Conservation (phyloP, 768 basidiomycete species). For the Agrocybe chaxingu region DNA sequence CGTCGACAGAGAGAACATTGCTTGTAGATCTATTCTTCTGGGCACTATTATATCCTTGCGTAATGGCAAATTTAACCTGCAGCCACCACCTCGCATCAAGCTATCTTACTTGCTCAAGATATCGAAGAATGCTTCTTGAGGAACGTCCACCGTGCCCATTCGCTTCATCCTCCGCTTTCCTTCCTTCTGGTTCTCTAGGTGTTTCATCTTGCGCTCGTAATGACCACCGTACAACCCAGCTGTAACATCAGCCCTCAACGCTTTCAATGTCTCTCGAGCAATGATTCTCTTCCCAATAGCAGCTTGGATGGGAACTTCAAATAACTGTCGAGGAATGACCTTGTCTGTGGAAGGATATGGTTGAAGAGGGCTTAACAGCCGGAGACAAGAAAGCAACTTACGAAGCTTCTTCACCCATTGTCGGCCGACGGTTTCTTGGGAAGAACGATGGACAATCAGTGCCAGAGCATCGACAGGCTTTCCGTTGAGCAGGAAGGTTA, state of each 20-base stretch:
- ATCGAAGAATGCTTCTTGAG: slow-evolving; percentile 94
- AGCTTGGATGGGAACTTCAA: slow-evolving; percentile 96
- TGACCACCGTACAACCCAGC: slow-evolving; percentile 95
- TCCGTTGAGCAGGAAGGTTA: slow-evolving; percentile 86
- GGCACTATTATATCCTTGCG: slow-evolving; percentile 13
- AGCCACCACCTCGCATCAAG: neutral
- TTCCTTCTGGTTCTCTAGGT: slow-evolving; percentile 88
- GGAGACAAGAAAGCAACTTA: slow-evolving; percentile 31
- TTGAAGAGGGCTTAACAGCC: neutral
- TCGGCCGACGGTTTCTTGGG: slow-evolving; percentile 69
- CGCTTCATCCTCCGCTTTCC: slow-evolving; percentile 88
- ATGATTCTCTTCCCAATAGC: slow-evolving; percentile 83
- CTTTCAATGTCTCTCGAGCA: slow-evolving; percentile 85
- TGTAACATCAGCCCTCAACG: slow-evolving; percentile 88
- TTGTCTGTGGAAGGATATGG: slow-evolving; percentile 49
- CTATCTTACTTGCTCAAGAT: slow-evolving; percentile 58
- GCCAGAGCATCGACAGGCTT: slow-evolving; percentile 93
- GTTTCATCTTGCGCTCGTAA: slow-evolving; percentile 90
- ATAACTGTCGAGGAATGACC: slow-evolving; percentile 89
- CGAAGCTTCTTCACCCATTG: slow-evolving; percentile 92
- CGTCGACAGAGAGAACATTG: slow-evolving; percentile 9
- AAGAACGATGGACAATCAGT: slow-evolving; percentile 83
- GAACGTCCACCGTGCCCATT: slow-evolving; percentile 84
- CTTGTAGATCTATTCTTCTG: slow-evolving; percentile 7
- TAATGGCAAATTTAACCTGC: slow-evolving; percentile 13